Evolutionary conservation across 257 asterid genomes (phyloP), one percentile per base, ranked within the genome.

Genomic region (Verbascum thapsus): DNA sequence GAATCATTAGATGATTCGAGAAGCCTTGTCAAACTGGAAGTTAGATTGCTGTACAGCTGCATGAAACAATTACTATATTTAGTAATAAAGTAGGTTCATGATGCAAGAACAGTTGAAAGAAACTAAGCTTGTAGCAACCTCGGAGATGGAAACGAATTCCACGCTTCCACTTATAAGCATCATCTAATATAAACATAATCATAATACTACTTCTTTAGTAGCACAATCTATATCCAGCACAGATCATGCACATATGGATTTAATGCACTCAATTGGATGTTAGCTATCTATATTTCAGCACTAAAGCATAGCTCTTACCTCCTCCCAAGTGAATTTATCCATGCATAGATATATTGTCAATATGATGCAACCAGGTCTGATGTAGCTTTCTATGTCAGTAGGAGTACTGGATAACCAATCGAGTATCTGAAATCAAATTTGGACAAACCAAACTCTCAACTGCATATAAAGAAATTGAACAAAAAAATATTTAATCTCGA

Each of bases 351-450:
- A 91, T 73, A 91, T 78, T 10, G 96, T 88, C 65, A 91, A 74
- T 66, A 88, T 72, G 74, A 91, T 70, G 70, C 96, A 91, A 72
- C 98, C 98, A 72, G 98, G 98, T 60, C 91, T 76, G 72, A 88
- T 91, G 77, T 88, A 84, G 88, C 98, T 86, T 72, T 91, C 98
- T 44, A 91, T 85, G 50, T 91, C 98, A 16, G 92, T 86, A 32
- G 98, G 98, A 72, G 95, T 86, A 79, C 76, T 78, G 10, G 96
- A 83, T 57, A 91, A 83, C 98, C 98, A 91, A 76, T 88, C 88
- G 68, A 91, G 86, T 72, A 91, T 91, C 98, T 91, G 94, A 70
- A 79, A 62, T 45, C n/a, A 62, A 47, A 62, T 63, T 49, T 1
- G 68, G n/a, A 53, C 12, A 42, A 54, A 32, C 40, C 35, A 63